Percentiles rank a stretch among this genome's conserved stretches.
Conservation (phyloP, 164 flowering plant genomes). For the Kalanchoe fedtschenkoi region DNA sequence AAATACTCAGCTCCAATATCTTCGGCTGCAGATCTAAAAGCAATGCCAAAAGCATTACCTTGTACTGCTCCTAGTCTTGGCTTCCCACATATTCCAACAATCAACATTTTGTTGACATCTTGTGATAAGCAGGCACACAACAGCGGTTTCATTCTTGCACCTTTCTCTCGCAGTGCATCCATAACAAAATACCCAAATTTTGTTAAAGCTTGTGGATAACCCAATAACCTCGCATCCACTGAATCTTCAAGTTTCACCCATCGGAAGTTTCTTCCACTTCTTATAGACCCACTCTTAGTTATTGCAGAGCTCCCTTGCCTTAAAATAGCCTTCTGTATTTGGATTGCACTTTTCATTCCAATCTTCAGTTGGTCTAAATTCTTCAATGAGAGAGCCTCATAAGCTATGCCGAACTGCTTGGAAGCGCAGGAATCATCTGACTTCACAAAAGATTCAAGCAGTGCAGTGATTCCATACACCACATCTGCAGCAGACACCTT, state of each 20-base stretch:
- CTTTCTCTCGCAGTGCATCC: constrained; percentile 1
- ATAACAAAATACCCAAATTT: not conserved
- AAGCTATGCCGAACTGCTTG: constrained; percentile 72
- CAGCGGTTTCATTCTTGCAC: not conserved
- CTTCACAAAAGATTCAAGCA: constrained; percentile 63
- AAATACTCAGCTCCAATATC: constrained; percentile 5
- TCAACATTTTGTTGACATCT: constrained; percentile 12
- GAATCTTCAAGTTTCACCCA: constrained; percentile 12
- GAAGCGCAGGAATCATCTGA: constrained; percentile 62
- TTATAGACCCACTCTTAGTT: constrained; percentile 64
- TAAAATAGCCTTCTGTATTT: constrained; percentile 66
- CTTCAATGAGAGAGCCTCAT: constrained; percentile 64
- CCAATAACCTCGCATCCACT: constrained; percentile 62
- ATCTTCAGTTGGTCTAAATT: constrained; percentile 60
- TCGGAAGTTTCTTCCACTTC: constrained; percentile 82
- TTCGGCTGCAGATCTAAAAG: constrained; percentile 37
- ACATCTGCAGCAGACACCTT: constrained; percentile 96
- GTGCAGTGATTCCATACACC: constrained; percentile 83
- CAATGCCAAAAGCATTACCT: constrained; percentile 48
- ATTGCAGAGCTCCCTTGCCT: constrained; percentile 92
- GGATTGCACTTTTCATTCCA: constrained; percentile 85
- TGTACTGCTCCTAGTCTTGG: constrained; percentile 2
- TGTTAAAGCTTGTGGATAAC: constrained; percentile 89
- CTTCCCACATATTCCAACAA: not conserved
- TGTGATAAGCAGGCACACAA: not conserved